Base-by-base conservation (phyloP, 345 rosid genomes). In the Syzygium grande region DNA sequence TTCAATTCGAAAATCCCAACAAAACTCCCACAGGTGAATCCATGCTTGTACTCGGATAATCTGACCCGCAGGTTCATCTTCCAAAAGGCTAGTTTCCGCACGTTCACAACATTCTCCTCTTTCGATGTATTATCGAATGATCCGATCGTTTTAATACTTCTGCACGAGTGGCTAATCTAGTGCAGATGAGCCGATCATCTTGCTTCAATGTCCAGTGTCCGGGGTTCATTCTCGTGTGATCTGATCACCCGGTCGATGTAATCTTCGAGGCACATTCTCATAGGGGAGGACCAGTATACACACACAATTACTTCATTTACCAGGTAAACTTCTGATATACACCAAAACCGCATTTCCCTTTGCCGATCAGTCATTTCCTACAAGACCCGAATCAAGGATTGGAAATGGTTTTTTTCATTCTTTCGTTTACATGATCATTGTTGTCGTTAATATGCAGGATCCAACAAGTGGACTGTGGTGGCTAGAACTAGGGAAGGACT, bases 51-150 rank as follows among this genome's bases (percentile, higher is more conserved):
- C 65, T 27, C 46, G 15, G 91, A 89, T 56, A 15, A 61, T 68
- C 38, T 49, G 54, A 87, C 89, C 68, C 89, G 86, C 17, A n/a
- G 79, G 16, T 89, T 90, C 55, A 65, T 77, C 25, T 89, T 34
- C 21, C 68, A 49, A 4, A 84, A 52, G 85, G 90, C 84, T 14
- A 89, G 88, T 86, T 68, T 19, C 80, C 14, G 2, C 5, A 9
- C 80, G 9, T 73, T 73, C 13, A 19, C 80, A 5, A 29, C 14
- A 41, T 27, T 23, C 27, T 51, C 3, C 38, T 30, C 29, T 52
- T 58, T 63, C 16, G 34, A 25, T 30, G 38, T 30, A 12, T 29
- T n/a, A 84, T 29, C 59, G 53, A 19, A 9, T 1, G 27, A 73
- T 30, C 58, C 9, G 52, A 53, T 8, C 12, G 9, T 84, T 84